Conservation (phyloP, 495 filamentous ascomycete genomes). For the Cercophora sp. region DNA sequence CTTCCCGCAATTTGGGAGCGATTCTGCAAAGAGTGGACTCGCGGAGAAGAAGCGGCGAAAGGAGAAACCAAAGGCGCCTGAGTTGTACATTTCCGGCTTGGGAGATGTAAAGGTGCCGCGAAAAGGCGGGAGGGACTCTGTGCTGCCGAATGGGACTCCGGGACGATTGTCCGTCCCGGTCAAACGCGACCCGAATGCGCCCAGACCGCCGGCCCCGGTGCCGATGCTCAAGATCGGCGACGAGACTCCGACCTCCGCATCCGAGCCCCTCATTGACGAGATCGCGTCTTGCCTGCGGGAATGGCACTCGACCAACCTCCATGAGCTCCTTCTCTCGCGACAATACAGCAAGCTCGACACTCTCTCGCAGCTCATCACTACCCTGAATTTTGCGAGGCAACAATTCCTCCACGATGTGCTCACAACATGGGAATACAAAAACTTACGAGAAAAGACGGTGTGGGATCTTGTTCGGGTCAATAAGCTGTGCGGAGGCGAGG, state of each 20-base stretch:
- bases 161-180: constrained; percentile 35
- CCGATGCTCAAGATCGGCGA: constrained; percentile 97
- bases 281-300: constrained; percentile 93
- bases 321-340: constrained; percentile 80
- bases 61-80: constrained; percentile 16
- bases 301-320: constrained; percentile 96
- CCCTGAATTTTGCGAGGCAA: constrained; percentile 75
- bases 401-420: constrained; percentile 92
- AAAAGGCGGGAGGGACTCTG: constrained; percentile 16
- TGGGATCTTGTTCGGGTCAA: constrained; percentile 95
- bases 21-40: constrained; percentile 46
- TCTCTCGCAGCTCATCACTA: constrained; percentile 71
- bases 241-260: constrained; percentile 81
- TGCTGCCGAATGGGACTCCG: constrained; percentile 25
- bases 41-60: constrained; percentile 31
- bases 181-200: constrained; percentile 54
- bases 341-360: constrained; percentile 78
- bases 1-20: constrained; percentile 30
- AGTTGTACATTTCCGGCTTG: constrained; percentile 7
- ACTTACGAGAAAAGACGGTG: constrained; percentile 76
- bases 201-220: constrained; percentile 84
- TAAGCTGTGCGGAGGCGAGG: constrained; percentile 83
- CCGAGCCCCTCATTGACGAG: constrained; percentile 93
- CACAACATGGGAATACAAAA: constrained; percentile 73
- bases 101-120: constrained; percentile 7